Conservation (phyloP, 2,329 filamentous ascomycete genomes). For the Parastagonospora nodorum region DNA sequence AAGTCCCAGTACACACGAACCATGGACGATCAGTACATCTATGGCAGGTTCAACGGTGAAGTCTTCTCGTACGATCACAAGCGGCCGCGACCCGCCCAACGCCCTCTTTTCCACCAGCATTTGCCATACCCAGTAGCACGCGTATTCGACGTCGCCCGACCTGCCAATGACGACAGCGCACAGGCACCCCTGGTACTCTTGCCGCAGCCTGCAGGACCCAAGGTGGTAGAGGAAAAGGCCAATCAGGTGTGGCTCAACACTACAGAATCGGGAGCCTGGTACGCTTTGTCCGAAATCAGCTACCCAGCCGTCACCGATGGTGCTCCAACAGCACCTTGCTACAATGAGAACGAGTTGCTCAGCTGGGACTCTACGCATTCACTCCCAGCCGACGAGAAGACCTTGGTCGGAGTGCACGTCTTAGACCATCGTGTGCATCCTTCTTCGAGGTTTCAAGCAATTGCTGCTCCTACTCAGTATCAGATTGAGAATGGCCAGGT, state of each 20-base stretch:
- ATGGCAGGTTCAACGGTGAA: slow-evolving; percentile 81
- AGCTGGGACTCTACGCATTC: slow-evolving; percentile 33
- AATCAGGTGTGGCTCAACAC: slow-evolving; percentile 78
- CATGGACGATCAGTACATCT: slow-evolving; percentile 87
- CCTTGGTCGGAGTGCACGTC: slow-evolving; percentile 48
- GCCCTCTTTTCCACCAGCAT: slow-evolving; percentile 56
- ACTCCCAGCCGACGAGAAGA: slow-evolving; percentile 36
- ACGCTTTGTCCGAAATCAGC: slow-evolving; percentile 82
- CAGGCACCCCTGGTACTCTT: slow-evolving; percentile 82
- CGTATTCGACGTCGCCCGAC: slow-evolving; percentile 85
- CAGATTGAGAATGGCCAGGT: slow-evolving; percentile 23
- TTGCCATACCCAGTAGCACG: slow-evolving; percentile 80
- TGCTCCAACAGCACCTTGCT: slow-evolving; percentile 62
- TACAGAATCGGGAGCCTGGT: slow-evolving; percentile 88
- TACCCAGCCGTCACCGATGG: slow-evolving; percentile 85
- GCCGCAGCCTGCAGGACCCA: slow-evolving; percentile 77
- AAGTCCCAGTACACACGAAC: slow-evolving; percentile 79
- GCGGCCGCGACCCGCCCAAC: slow-evolving; percentile 41
- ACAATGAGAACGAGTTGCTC: slow-evolving; percentile 46
- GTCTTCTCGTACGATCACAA: slow-evolving; percentile 80
- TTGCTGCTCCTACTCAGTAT: slow-evolving; percentile 33
- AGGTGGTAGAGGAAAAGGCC: slow-evolving; percentile 47
- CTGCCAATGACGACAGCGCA: slow-evolving; percentile 66
- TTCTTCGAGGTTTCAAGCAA: slow-evolving; percentile 24
- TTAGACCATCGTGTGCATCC: slow-evolving; percentile 34